A percentile compares a stretch with the other conserved stretches of the same genome.
Conservation (phyloP, 352 stramenopile genomes). For the Phytophthora podocarpi region DNA sequence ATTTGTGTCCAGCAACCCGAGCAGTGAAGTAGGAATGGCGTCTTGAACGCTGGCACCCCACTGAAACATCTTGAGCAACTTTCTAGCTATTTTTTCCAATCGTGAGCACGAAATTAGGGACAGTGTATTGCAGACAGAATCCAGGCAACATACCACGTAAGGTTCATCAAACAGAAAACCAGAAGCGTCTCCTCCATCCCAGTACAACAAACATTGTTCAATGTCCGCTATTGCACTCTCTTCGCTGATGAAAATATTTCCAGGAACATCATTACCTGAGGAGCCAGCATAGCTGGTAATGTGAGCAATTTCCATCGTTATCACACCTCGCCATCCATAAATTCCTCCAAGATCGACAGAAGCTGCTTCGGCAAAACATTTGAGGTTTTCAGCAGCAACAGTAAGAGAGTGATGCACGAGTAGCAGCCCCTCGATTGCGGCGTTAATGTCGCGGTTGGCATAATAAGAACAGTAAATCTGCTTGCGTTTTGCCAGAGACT, state of each 20-base stretch:
- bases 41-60: neutral
- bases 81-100: constrained; percentile 44
- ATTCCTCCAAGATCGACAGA: constrained; percentile 52
- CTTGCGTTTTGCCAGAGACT: constrained; percentile 40
- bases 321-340: constrained; percentile 64
- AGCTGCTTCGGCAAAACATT: neutral
- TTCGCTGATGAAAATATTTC: constrained; percentile 33
- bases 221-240: constrained; percentile 50
- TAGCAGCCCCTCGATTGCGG: constrained; percentile 30
- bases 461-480: constrained; percentile 47
- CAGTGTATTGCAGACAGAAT: constrained; percentile 57
- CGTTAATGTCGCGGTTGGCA: constrained; percentile 15
- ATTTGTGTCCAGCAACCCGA: constrained; percentile 30
- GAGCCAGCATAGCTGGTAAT: constrained; percentile 39
- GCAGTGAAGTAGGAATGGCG: constrained; percentile 23
- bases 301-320: constrained; percentile 59
- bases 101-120: constrained; percentile 57
- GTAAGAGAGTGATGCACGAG: constrained; percentile 30
- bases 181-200: constrained; percentile 5
- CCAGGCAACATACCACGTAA: constrained; percentile 44
- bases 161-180: constrained; percentile 44
- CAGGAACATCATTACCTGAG: neutral
- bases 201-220: constrained; percentile 49
- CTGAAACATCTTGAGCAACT: constrained; percentile 41
- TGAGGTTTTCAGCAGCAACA: constrained; percentile 26